phyloP scores from a whole-genome alignment of 148 eudicot species.

The Oxyria digyna region DNA sequence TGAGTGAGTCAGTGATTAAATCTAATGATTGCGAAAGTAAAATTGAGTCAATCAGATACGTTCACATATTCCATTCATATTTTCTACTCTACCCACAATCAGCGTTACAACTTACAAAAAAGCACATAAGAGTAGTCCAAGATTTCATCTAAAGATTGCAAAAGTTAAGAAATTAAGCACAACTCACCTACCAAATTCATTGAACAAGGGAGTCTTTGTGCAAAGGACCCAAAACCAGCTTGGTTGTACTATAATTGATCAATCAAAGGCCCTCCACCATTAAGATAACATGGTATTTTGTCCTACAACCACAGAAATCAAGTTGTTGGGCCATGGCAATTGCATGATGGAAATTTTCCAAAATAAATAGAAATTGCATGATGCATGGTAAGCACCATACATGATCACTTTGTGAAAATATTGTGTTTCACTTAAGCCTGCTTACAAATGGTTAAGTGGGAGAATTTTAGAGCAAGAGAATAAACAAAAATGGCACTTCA shows the following conservation, averaged over 20 bases:
- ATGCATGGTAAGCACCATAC: too few relatives aligned
- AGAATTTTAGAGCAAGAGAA: neutral
- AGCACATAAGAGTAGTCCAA: neutral
- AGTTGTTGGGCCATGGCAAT: neutral
- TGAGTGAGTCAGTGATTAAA: neutral
- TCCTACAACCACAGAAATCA: neutral
- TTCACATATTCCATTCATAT: neutral
- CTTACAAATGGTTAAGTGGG: neutral
- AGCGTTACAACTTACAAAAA: neutral
- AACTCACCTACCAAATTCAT: slow-evolving; percentile 4
- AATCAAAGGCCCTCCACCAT: slow-evolving; percentile 1
- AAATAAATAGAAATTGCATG: neutral
- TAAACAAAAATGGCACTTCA: neutral
- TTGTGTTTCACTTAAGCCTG: too few relatives aligned
- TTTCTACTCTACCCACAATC: neutral
- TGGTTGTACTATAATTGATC: slow-evolving; percentile 2
- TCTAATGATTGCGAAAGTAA: neutral
- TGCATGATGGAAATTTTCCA: neutral
- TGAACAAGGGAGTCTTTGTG: neutral
- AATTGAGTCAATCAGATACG: neutral
- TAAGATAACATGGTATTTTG: neutral
- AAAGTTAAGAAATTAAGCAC: neutral
- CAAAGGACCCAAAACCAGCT: slow-evolving; percentile 2
- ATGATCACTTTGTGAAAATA: too few relatives aligned
- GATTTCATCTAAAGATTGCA: neutral